These are phyloP conservation scores for Colletotrichum eleusines DNA, from an alignment of 2,329 filamentous ascomycete species.

Conservation along the genomic window DNA sequence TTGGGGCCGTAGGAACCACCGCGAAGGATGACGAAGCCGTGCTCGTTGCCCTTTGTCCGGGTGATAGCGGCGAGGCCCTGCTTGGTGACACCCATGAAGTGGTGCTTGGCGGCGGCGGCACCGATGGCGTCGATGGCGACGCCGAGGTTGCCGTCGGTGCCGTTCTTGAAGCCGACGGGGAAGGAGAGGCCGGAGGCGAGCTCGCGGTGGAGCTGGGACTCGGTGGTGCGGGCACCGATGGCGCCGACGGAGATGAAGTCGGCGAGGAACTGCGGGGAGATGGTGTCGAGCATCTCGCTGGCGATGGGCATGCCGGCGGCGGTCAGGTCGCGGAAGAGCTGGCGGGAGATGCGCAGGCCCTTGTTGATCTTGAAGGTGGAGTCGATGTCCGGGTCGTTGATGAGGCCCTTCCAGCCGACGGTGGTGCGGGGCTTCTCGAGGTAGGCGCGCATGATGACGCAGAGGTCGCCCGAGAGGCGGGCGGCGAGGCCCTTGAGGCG, in stretches of 20 bases:
- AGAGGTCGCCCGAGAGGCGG: conserved; percentile 84
- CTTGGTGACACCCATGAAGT: conserved; percentile 99
- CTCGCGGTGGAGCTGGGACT: conserved; percentile 96
- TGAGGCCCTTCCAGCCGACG: conserved; percentile 98
- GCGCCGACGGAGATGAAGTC: conserved; percentile 96
- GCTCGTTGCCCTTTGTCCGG: conserved; percentile 91
- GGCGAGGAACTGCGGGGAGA: conserved; percentile 96
- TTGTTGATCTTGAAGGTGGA: conserved; percentile 99
- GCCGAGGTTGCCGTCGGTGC: conserved; percentile 90
- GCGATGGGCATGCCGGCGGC: conserved; percentile 91
- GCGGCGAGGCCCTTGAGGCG: conserved; percentile 82
- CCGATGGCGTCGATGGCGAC: conserved; percentile 98
- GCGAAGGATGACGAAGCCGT: conserved; percentile 96
- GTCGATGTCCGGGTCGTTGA: conserved; percentile 99
- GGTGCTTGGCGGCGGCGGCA: conserved; percentile 84
- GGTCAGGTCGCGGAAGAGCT: conserved; percentile 94
- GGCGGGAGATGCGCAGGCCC: conserved; percentile 89
- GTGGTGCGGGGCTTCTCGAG: conserved; percentile 98
- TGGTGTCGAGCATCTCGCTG: conserved; percentile 98
- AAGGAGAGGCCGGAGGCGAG: conserved; percentile 94
- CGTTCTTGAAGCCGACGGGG: conserved; percentile 99
- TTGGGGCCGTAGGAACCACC: conserved; percentile 94
- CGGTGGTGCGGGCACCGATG: conserved; percentile 95
- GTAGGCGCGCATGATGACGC: conserved; percentile 98
- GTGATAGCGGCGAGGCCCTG: conserved; percentile 96